Base-by-base conservation (phyloP, 179 eudicot genomes). In the Beta lomatogona region DNA sequence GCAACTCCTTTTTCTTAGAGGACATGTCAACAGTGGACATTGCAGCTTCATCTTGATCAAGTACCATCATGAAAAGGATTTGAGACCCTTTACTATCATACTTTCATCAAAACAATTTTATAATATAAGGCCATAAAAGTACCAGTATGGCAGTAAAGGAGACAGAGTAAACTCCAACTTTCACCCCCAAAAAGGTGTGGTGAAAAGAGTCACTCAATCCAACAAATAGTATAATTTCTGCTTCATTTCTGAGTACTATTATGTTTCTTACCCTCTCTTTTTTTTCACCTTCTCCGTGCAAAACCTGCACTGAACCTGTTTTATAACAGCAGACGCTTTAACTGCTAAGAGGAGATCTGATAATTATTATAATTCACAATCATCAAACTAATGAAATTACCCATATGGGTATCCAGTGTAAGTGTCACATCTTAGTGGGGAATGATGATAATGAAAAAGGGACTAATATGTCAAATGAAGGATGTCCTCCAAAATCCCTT, bases 1-100 rank as follows among this genome's bases (percentile, higher is more conserved):
- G 91, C 75, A 85, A 78, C 59, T 89, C 92, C 76, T 93, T 88
- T 77, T 88, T 89, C 89, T 90, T 89, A 77, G 88, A 79, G 48
- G 87, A 83, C 91, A 94, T 91, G 82, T 83, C 81, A 83, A 65
- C 31, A 46, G 79, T 55, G 58, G 71, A 52, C 75, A 81, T 68
- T 61, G 83, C 79, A 84, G 86, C 78, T 82, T 50, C 83, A 79
- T 83, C 79, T 71, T 70, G 82, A 84, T 88, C 82, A 77, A 87
- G 82, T 81, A 87, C 91, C 85, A 75, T 83, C 90, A 83, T 83
- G 72, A 85, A 83, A 79, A 73, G 67, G 84, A 78, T 69, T 76
- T 82, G 68, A 58, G 72, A 64, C 67, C 54, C 82, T 89, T 86
- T 71, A 83, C 46, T 78, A 84, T 80, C 80, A 71, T 70, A 69